Base-by-base conservation (phyloP, 2,329 filamentous ascomycete genomes). In the Calonectria henricotiae region DNA sequence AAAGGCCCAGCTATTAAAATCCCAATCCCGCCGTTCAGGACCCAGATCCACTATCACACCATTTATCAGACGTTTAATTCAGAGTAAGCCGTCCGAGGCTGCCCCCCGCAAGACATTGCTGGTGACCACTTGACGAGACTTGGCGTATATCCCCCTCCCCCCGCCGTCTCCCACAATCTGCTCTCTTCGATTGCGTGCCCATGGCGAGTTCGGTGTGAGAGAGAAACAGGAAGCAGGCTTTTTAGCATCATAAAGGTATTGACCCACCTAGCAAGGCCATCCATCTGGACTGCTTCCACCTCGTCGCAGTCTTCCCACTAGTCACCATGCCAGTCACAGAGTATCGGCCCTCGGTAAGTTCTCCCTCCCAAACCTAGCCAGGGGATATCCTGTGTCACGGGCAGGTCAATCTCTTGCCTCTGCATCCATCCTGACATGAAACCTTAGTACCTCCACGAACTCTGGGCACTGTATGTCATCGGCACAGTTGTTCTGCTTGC, bases 381-480 rank as follows among this genome's bases (percentile, higher is more conserved):
- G 25, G 5, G 5, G n/a, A 37, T 11, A 11, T 35, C 6, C 20
- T n/a, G 2, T 2, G 8, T 20, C 11, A n/a, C 35, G n/a, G 23
- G n/a, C 1, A 6, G 37, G 49, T 3, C n/a, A 30, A 54, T 12
- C 20, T 6, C 1, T 5, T 12, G n/a, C 8, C 20, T 2, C 8
- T 6, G 5, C 2, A 5, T 15, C 1, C 2, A 20, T 6, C 35
- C 49, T 54, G 27, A 60, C 54, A 37, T 12, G 17, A 7, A 2
- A 11, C 1, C 4, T 20, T 8, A 76, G 73, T 82, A 81, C 27
- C 71, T 82, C 9, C 23, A 65, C 3, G 80, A 82, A 47, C 74
- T 74, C 8, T 82, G 80, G 80, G 35, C 73, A 0, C 73, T 81
- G 17, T 84, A 79, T 49, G 77, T 67, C 2, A 62, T 82, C 23